Evolutionary conservation across 2,329 filamentous ascomycete species (phyloP).

Genomic region (Cladosporium sp.): DNA sequence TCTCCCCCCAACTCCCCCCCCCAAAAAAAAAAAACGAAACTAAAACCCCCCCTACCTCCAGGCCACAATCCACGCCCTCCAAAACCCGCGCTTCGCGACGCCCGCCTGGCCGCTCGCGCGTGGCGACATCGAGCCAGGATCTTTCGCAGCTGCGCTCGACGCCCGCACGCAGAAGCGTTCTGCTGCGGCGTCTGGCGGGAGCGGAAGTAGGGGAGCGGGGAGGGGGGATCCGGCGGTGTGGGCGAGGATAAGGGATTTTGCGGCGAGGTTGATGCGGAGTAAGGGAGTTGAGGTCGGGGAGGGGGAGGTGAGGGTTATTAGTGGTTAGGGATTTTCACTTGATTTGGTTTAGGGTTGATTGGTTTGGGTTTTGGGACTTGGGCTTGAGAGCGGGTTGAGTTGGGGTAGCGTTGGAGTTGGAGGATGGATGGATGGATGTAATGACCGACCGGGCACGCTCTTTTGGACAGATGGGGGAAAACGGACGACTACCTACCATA

Average conservation of each 20-base stretch:
- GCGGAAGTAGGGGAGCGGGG: neutral
- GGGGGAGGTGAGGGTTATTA: too few species aligned
- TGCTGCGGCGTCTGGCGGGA: neutral
- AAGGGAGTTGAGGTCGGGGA: neutral
- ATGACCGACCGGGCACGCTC: too few species aligned
- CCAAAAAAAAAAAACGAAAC: neutral
- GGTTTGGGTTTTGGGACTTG: neutral
- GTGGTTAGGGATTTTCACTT: too few species aligned
- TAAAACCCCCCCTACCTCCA: neutral
- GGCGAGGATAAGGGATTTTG: constrained; percentile 13
- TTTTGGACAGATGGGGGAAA: too few species aligned
- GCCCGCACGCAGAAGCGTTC: constrained; percentile 10
- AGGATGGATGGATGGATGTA: too few species aligned
- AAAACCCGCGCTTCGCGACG: constrained; percentile 16
- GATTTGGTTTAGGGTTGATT: too few species aligned
- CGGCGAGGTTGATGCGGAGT: constrained; percentile 14
- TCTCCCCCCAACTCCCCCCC: neutral
- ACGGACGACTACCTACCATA: too few species aligned
- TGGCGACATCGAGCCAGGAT: neutral
- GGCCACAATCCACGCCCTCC: constrained; percentile 17
- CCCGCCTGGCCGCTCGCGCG: constrained; percentile 17
- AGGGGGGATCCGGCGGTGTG: neutral
- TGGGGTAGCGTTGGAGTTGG: neutral
- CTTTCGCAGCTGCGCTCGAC: constrained; percentile 3
- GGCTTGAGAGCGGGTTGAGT: neutral